Evolutionary conservation across 2,329 filamentous ascomycete genomes (phyloP), one percentile per base, ranked within the genome.

Genomic region (Dryadomyces quercivorus): DNA sequence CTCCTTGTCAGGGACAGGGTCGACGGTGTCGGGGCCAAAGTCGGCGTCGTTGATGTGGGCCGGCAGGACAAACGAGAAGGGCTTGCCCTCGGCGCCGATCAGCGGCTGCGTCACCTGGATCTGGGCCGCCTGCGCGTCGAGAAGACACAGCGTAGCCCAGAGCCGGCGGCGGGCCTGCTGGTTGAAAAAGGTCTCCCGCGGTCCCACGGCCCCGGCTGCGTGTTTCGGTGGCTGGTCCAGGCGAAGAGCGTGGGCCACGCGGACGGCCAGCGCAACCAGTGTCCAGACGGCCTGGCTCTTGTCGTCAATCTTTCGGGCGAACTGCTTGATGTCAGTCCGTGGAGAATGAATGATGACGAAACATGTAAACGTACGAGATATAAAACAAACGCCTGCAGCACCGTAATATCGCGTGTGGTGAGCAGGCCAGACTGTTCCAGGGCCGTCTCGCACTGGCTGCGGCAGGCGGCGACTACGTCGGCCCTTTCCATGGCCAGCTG

Each of bases 341-440:
- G 45, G n/a, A n/a, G n/a, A n/a, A n/a, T n/a, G n/a, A n/a, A n/a
- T n/a, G n/a, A n/a, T n/a, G n/a, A n/a, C n/a, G n/a, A n/a, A n/a
- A n/a, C n/a, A n/a, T n/a, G n/a, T n/a, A n/a, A n/a, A n/a, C 21
- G 8, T 15, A 62, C 57, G 58, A 69, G 57, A 53, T 66, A 66
- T 21, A 66, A 51, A 20, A 66, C 59, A 55, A 66, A 66, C 1
- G 63, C 63, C 42, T 66, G 64, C 1, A 66, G 58, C 18, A 63
- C 58, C 5, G 62, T 62, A 1, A 62, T 61, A 46, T 65, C 63
- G n/a, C 53, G 52, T 7, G 64, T 64, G 1, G 60, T 59, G 0
- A 66, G 52, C 8, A 65, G 38, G 0, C 57, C 58, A 7, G 63
- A 59, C 15, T 50, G 53, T 26, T 62, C 62, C 2, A 66, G 43